Conservation (phyloP, 2,329 filamentous ascomycete species). For the Ophiostoma sp. region DNA sequence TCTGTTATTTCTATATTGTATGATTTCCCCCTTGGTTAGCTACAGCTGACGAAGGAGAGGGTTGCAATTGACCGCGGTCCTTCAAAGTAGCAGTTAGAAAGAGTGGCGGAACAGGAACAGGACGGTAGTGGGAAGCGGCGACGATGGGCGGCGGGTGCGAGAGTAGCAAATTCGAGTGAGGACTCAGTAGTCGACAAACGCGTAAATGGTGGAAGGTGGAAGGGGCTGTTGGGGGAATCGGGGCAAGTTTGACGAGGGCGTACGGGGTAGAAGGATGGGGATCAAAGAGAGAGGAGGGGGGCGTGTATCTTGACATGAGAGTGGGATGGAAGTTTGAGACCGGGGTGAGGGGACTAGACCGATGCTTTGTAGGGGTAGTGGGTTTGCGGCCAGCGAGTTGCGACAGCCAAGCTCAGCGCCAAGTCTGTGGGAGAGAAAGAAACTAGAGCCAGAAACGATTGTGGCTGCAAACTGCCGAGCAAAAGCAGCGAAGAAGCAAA, state of each 20-base stretch:
- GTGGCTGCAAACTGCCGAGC: background rate
- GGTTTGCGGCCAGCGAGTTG: conserved; percentile 6
- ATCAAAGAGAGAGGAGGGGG: background rate
- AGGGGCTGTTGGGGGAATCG: background rate
- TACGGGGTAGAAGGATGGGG: conserved; percentile 9
- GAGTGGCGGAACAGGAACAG: conserved; percentile 17
- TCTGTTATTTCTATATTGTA: conserved; percentile 12
- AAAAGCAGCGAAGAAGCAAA: background rate
- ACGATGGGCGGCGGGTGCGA: background rate
- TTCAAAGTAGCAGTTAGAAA: conserved; percentile 13
- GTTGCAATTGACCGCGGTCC: conserved; percentile 9
- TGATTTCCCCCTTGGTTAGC: conserved; percentile 17
- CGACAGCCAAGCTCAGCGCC: conserved; percentile 19
- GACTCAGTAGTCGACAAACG: background rate
- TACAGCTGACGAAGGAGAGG: conserved; percentile 6
- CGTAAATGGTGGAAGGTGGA: background rate
- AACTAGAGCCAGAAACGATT: background rate
- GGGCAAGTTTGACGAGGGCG: background rate
- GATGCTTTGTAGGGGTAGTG: conserved; percentile 10
- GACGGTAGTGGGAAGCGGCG: conserved; percentile 15
- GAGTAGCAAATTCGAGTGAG: background rate
- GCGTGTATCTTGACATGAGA: background rate
- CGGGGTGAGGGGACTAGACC: background rate
- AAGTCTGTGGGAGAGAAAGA: background rate
- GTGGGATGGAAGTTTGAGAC: conserved; percentile 12